Evolutionary conservation across 2,329 filamentous ascomycete genomes (phyloP).

Genomic region (Dothidotthia symphoricarpi): DNA sequence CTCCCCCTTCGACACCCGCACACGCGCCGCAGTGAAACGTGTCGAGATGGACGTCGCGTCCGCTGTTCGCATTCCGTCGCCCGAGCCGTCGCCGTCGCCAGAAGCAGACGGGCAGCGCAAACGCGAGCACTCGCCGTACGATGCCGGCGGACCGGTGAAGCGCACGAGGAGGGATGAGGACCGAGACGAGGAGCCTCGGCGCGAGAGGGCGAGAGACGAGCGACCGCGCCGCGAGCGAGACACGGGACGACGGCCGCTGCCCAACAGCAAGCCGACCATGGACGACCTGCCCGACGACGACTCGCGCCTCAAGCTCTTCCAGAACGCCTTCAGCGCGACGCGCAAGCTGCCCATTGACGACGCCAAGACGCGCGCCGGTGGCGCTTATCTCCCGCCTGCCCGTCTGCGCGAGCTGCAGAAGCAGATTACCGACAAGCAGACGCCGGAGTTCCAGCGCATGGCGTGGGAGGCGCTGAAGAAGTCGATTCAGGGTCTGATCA

Average conservation of each 20-base stretch:
- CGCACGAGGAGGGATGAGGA: slow-evolving; percentile 36
- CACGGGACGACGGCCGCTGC: slow-evolving; percentile 61
- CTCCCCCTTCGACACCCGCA: neutral
- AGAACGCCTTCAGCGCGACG: slow-evolving; percentile 36
- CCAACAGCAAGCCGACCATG: slow-evolving; percentile 8
- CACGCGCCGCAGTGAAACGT: too few relatives aligned
- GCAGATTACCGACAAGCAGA: slow-evolving; percentile 93
- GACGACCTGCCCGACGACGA: slow-evolving; percentile 33
- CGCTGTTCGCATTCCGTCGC: slow-evolving; percentile 60
- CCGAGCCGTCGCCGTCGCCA: slow-evolving; percentile 49
- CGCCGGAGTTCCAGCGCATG: slow-evolving; percentile 98
- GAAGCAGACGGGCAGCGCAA: slow-evolving; percentile 49
- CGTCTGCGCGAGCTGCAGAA: slow-evolving; percentile 87
- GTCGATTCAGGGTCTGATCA: slow-evolving; percentile 96
- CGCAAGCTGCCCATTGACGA: slow-evolving; percentile 91
- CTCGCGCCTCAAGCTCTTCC: slow-evolving; percentile 37
- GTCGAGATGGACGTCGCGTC: slow-evolving; percentile 39
- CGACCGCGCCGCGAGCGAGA: slow-evolving; percentile 59
- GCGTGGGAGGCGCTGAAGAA: slow-evolving; percentile 99
- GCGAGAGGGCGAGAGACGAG: slow-evolving; percentile 59
- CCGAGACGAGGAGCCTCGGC: slow-evolving; percentile 50
- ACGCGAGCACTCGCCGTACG: slow-evolving; percentile 55
- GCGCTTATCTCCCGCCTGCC: slow-evolving; percentile 93
- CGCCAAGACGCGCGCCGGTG: slow-evolving; percentile 87
- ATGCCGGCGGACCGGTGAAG: slow-evolving; percentile 35